Evolutionary conservation across 495 filamentous ascomycete species (phyloP).

Genomic region (Saxispiralis lemnorum): DNA sequence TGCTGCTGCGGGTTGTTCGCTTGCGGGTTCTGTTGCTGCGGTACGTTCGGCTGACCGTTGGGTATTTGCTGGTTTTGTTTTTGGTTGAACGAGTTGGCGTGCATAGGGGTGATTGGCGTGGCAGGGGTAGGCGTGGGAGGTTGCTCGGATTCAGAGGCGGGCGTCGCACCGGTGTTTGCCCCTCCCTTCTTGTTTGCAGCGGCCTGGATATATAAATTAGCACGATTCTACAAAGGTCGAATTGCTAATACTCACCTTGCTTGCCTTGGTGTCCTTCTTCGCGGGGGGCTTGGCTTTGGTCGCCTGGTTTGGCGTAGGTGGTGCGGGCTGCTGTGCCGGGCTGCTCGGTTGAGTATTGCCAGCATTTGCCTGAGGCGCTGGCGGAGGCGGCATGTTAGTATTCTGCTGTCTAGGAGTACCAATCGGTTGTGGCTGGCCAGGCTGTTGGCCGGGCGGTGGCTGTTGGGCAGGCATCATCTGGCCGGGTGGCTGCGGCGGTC

Average conservation of each 20-base stretch:
- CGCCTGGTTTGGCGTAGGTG: slow-evolving; percentile 66
- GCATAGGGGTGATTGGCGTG: slow-evolving; percentile 73
- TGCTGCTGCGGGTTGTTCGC: neutral
- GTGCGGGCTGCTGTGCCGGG: slow-evolving; percentile 61
- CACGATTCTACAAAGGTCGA: slow-evolving; percentile 20
- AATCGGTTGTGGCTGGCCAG: neutral
- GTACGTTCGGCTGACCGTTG: slow-evolving; percentile 29
- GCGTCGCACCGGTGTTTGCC: slow-evolving; percentile 49
- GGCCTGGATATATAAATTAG: slow-evolving; percentile 27
- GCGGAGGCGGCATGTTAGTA: slow-evolving; percentile 71
- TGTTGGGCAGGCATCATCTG: slow-evolving; percentile 41
- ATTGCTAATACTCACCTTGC: slow-evolving; percentile 47
- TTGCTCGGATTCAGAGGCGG: slow-evolving; percentile 56
- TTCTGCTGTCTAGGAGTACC: slow-evolving; percentile 52
- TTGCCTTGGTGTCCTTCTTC: slow-evolving; percentile 62
- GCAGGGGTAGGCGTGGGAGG: slow-evolving; percentile 63
- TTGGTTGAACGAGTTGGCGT: slow-evolving; percentile 43
- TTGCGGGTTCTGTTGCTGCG: slow-evolving; percentile 6
- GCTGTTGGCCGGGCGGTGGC: slow-evolving; percentile 8
- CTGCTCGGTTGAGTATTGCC: slow-evolving; percentile 56
- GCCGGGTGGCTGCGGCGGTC: neutral
- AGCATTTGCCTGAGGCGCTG: slow-evolving; percentile 48
- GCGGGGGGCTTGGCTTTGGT: slow-evolving; percentile 64
- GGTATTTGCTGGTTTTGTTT: slow-evolving; percentile 34
- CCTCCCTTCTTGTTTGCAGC: slow-evolving; percentile 53